phyloP scores from a whole-genome alignment of 192 early-diverging fungal genomes.

The Coemansia sp. region DNA sequence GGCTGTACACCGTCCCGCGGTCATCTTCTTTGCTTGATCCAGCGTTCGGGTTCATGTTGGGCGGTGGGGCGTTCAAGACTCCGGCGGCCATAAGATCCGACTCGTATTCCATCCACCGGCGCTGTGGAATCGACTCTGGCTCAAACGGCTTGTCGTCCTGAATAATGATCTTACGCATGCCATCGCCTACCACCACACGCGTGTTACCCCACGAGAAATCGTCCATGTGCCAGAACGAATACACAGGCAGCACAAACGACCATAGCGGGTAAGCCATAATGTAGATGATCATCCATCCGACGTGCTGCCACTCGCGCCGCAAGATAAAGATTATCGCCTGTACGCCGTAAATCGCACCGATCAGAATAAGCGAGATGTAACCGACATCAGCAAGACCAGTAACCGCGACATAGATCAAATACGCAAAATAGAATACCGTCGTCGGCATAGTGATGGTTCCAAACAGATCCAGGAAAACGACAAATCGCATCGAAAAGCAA shows the following conservation, averaged over 20 bases:
- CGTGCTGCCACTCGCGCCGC: slow-evolving; percentile 60
- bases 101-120: slow-evolving; percentile 88
- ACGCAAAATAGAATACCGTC: slow-evolving; percentile 73
- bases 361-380: not conserved
- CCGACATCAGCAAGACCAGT: slow-evolving; percentile 53
- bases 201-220: not conserved
- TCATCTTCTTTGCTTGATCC: slow-evolving; percentile 25
- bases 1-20: slow-evolving; percentile 29
- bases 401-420: slow-evolving; percentile 73
- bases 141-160: slow-evolving; percentile 81
- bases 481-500: slow-evolving; percentile 90
- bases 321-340: not conserved
- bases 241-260: slow-evolving; percentile 87
- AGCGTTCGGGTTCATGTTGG: slow-evolving; percentile 54
- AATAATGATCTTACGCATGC: slow-evolving; percentile 63
- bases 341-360: not conserved
- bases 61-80: slow-evolving; percentile 39
- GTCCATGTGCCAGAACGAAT: slow-evolving; percentile 30
- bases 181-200: slow-evolving; percentile 57
- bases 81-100: slow-evolving; percentile 56
- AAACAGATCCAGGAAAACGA: slow-evolving; percentile 91
- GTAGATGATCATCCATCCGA: slow-evolving; percentile 87
- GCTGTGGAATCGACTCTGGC: slow-evolving; percentile 79
- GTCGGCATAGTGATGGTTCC: slow-evolving; percentile 75
- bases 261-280: slow-evolving; percentile 91